A percentile compares a stretch with the other conserved stretches of the same genome.
These are phyloP conservation scores for Podila epigama DNA, from an alignment of 192 early-diverging fungal genomes.

Conservation along the genomic window DNA sequence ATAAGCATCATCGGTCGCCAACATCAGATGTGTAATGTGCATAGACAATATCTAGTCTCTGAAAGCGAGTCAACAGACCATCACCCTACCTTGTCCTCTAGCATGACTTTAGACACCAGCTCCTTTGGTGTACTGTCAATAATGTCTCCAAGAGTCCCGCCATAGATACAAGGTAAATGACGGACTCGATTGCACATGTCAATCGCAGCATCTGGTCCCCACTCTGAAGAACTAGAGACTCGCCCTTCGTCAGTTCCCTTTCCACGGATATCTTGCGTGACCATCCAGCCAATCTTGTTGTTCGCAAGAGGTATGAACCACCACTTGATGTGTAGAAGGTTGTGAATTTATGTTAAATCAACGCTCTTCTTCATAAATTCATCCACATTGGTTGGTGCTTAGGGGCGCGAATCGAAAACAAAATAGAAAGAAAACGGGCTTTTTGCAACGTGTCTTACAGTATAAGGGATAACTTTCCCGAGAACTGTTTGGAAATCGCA, in stretches of 20 bases:
- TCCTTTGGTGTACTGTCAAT: slow-evolving; percentile 16
- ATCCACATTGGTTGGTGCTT: background rate
- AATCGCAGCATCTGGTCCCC: slow-evolving; percentile 9
- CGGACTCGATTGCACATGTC: slow-evolving; percentile 18
- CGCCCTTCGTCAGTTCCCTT: background rate
- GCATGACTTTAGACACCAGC: slow-evolving; percentile 27
- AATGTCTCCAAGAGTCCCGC: slow-evolving; percentile 25
- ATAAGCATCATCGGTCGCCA: background rate
- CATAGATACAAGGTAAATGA: slow-evolving; percentile 19
- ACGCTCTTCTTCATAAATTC: background rate
- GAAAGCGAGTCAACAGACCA: background rate
- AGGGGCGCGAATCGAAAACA: too few species aligned
- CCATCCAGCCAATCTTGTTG: slow-evolving; percentile 21
- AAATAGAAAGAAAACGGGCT: too few species aligned
- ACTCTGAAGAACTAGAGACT: slow-evolving; percentile 22
- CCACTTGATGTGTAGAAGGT: background rate
- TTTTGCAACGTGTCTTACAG: too few species aligned
- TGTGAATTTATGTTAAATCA: background rate
- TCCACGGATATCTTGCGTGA: slow-evolving; percentile 2
- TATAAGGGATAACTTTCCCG: slow-evolving; percentile 6
- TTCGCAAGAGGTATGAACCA: slow-evolving; percentile 17
- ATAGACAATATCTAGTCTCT: background rate
- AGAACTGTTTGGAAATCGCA: slow-evolving; percentile 17
- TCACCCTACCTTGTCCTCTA: slow-evolving; percentile 27
- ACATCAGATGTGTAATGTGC: background rate